Base-by-base conservation (phyloP, 164 flowering plant genomes). In the Annona cherimola region DNA sequence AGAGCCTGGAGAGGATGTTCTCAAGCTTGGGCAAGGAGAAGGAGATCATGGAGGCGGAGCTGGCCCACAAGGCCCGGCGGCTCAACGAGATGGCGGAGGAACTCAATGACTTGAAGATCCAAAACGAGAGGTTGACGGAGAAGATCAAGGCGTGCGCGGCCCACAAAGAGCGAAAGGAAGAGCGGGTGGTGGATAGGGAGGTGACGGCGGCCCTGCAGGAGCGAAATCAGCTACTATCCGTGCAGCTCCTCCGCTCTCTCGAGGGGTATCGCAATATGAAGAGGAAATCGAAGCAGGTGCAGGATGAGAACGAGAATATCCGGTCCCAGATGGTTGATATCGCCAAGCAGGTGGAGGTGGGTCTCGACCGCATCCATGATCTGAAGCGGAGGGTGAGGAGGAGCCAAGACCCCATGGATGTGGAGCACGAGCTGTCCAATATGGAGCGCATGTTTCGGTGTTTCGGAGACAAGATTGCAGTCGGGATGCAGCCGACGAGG, bases 1-100 rank as follows among this genome's bases (percentile, higher is more conserved):
- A 90, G 79, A 86, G 91, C 83, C 86, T 94, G 0, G 89, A 88
- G 69, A 79, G 79, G 14, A 86, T 94, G 95, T 92, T 96, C 75
- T 85, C 92, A 4, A 86, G 95, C 77, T 68, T 94, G 74, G 98
- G 97, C 45, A 92, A 89, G 66, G 98, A 94, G 77, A 94, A 90
- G 78, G 88, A 87, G 75, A 90, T 94, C 19, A 94, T 94, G 85
- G 88, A 90, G 0, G 42, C 80, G 0, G 98, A 94, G 78, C 86
- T 92, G 2, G 79, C 96, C 0, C 81, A 81, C 46, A 92, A 88
- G 71, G 89, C 74, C 20, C 90, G 86, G 0, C 87, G 89, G 67
- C 18, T 87, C 78, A 75, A 50, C 39, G 91, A 66, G 42, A 75
- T 83, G 81, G 98, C 92, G 75, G 95, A 94, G 63, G 86, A 84